Evolutionary conservation across 495 filamentous ascomycete species (phyloP), one percentile per base, ranked within the genome.

Genomic region (Tricharina praecox): DNA sequence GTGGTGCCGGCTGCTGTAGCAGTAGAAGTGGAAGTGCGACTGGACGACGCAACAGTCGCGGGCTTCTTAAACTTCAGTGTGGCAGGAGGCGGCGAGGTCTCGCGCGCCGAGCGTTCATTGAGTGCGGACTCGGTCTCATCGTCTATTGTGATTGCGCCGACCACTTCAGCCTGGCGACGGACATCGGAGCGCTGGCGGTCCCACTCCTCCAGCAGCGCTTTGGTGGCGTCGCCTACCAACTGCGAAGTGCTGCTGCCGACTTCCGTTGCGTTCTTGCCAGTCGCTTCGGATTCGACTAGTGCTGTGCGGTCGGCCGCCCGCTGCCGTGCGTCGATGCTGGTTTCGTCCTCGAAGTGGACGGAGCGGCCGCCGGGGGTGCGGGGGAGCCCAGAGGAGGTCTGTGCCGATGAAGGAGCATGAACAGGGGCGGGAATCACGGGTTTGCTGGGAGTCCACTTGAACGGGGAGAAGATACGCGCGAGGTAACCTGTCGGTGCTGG

Each of bases 61-160:
- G 28, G 7, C 7, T 7, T 32, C 28, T 32, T 13, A 32, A n/a
- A n/a, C n/a, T n/a, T n/a, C n/a, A n/a, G n/a, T n/a, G n/a, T n/a
- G n/a, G n/a, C n/a, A n/a, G n/a, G n/a, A n/a, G n/a, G n/a, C n/a
- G n/a, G n/a, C n/a, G n/a, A n/a, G n/a, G n/a, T n/a, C n/a, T n/a
- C n/a, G n/a, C n/a, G n/a, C n/a, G n/a, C n/a, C n/a, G n/a, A n/a
- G 28, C 13, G 28, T 5, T 32, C 28, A 13, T 32, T 32, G 28
- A 5, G 28, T 32, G 28, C 28, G 28, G 28, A 32, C 11, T 44
- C 53, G 15, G 23, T 32, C 39, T 32, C 38, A 3, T 47, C 45
- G 16, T 53, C 34, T 21, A 58, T 28, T 3, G 23, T 52, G 8
- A 55, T 20, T 11, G 48, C 44, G 24, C 48, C 54, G 9, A 49